phyloP scores from a whole-genome alignment of 768 basidiomycete species.

The Clavaria fumosa region DNA sequence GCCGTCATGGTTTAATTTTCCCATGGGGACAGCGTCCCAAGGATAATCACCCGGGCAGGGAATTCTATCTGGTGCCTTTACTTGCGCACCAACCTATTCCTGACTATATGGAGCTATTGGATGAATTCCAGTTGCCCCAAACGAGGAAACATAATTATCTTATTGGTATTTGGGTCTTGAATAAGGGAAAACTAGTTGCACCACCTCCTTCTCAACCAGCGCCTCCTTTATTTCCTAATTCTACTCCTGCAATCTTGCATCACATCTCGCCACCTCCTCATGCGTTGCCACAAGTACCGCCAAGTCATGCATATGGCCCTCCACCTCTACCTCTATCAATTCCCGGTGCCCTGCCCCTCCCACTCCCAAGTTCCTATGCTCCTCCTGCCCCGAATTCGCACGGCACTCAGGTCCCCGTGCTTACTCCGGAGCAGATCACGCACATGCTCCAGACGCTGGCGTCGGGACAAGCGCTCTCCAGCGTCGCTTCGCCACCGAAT shows the following conservation, averaged over 20 bases:
- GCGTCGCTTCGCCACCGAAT: conserved; percentile 14
- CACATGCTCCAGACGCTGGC: conserved; percentile 46
- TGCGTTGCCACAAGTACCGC: too few species aligned
- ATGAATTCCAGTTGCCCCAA: conserved; percentile 56
- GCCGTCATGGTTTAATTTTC: conserved; percentile 75
- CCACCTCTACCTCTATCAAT: conserved; percentile 1
- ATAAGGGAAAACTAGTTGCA: conserved; percentile 65
- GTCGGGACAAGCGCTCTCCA: conserved; percentile 20
- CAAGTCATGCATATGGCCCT: too few species aligned
- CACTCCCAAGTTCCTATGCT: conserved; percentile 11
- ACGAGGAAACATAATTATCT: conserved; percentile 48
- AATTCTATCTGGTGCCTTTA: conserved; percentile 76
- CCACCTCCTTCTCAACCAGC: conserved; percentile 21
- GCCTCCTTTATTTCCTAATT: conserved; percentile 7
- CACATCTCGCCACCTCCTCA: conserved; percentile 10
- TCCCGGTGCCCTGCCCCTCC: conserved; percentile 8
- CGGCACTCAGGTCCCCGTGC: conserved; percentile 53
- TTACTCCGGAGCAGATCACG: conserved; percentile 67
- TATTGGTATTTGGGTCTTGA: conserved; percentile 74
- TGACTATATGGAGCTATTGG: conserved; percentile 74
- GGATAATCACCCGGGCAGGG: conserved; percentile 63
- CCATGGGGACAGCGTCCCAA: conserved; percentile 71
- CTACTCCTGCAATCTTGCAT: conserved; percentile 9
- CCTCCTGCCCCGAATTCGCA: conserved; percentile 28
- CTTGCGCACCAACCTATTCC: conserved; percentile 51